phyloP scores from a whole-genome alignment of 768 basidiomycete species.

The Boletus rex-veris region DNA sequence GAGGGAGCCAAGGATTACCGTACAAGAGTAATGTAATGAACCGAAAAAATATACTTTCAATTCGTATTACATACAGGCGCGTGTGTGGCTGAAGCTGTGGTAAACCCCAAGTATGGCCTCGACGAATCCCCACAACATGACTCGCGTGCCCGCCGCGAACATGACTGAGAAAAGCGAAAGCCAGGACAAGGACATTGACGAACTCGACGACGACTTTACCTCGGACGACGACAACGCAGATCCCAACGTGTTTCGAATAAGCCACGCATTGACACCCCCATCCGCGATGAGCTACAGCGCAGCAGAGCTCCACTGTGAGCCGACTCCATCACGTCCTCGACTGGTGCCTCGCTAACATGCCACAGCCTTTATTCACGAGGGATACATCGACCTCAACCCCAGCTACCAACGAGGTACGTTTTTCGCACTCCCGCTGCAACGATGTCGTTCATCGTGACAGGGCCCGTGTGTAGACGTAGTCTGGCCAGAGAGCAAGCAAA shows the following conservation, averaged over 20 bases:
- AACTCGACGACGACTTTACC: constrained; percentile 44
- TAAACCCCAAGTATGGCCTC: neutral
- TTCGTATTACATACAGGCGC: neutral
- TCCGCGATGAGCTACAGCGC: constrained; percentile 42
- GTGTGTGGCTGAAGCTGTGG: constrained; percentile 18
- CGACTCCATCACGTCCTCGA: neutral
- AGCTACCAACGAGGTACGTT: constrained; percentile 66
- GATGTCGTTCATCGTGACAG: constrained; percentile 1
- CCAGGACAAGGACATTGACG: constrained; percentile 43
- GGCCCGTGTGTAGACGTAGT: constrained; percentile 54
- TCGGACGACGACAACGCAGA: constrained; percentile 38
- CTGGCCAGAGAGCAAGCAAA: constrained; percentile 69
- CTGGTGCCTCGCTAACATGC: neutral
- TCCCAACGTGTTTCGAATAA: constrained; percentile 43
- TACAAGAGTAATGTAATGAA: neutral
- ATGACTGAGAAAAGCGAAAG: constrained; percentile 21
- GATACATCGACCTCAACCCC: constrained; percentile 66
- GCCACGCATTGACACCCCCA: constrained; percentile 40
- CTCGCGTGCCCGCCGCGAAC: neutral
- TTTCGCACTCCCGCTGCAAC: neutral
- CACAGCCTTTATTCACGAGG: constrained; percentile 63
- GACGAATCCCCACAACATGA: neutral
- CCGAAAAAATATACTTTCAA: too few species aligned
- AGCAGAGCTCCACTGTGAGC: constrained; percentile 45
- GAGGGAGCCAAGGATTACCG: constrained; percentile 5